These are phyloP conservation scores for Salvia miltiorrhiza DNA, from an alignment of 257 asterid species.

Conservation along the genomic window DNA sequence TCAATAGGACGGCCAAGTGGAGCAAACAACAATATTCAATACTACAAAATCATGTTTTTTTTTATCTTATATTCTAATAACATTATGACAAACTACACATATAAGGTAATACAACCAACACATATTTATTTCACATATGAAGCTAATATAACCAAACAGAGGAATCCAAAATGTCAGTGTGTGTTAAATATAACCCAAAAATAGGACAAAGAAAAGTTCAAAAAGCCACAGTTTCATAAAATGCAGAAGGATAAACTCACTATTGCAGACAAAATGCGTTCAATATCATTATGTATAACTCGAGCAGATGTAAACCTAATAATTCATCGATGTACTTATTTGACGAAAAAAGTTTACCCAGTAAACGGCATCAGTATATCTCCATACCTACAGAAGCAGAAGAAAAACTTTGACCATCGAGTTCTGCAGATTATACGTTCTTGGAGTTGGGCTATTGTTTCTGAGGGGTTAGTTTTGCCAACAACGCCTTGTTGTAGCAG, in stretches of 20 bases:
- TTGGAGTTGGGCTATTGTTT: constrained; percentile 60
- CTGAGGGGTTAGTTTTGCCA: constrained; percentile 78
- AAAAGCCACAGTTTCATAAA: neutral
- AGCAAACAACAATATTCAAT: neutral
- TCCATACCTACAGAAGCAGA: neutral
- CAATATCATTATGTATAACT: neutral
- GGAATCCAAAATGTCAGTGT: neutral
- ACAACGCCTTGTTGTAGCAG: constrained; percentile 80
- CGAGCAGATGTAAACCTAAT: neutral
- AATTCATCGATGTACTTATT: constrained; percentile 8
- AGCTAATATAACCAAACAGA: neutral
- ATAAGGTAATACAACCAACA: neutral
- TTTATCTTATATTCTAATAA: neutral
- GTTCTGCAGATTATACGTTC: constrained; percentile 32
- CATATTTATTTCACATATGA: neutral
- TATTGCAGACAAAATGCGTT: neutral
- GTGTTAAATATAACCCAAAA: neutral
- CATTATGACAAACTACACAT: neutral
- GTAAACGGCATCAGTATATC: neutral
- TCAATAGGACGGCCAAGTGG: neutral
- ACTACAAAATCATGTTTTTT: neutral
- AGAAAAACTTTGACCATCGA: neutral
- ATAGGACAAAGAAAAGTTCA: neutral
- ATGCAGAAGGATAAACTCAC: neutral
- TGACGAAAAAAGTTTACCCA: neutral